phyloP scores from a whole-genome alignment of 2,329 filamentous ascomycete species.

The Botrytis paeoniae region DNA sequence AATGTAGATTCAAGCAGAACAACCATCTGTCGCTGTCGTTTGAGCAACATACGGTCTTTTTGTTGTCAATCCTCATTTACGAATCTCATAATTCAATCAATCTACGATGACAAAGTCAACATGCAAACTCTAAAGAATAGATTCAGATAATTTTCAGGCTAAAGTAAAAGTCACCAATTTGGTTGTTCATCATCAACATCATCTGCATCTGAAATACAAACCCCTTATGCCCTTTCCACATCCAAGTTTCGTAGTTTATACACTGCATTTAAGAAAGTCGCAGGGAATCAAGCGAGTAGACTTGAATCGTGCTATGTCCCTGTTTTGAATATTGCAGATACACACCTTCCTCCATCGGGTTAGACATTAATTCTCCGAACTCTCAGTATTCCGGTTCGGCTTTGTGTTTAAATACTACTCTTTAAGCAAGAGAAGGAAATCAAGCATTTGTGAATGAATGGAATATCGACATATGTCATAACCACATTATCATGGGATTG shows the following conservation, averaged over 20 bases:
- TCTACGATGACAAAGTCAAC: background rate
- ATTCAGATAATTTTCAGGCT: background rate
- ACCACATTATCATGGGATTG: accelerated
- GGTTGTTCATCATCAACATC: background rate
- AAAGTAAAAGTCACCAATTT: background rate
- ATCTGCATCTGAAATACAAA: background rate
- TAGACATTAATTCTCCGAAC: accelerated
- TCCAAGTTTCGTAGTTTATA: background rate
- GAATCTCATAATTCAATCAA: background rate
- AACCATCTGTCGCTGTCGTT: too few relatives aligned
- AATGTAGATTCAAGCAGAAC: background rate
- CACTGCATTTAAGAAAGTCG: background rate
- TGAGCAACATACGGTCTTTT: background rate
- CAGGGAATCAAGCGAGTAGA: background rate
- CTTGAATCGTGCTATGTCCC: background rate
- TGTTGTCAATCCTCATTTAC: background rate
- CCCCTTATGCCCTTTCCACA: background rate
- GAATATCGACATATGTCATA: background rate
- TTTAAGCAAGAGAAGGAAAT: background rate
- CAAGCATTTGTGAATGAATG: background rate
- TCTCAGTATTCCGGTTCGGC: background rate
- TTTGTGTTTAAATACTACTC: background rate
- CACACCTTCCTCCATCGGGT: background rate
- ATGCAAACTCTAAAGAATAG: background rate
- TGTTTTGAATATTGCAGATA: background rate